These are phyloP conservation scores for Pseudoscleropodium purum DNA, from an alignment of 225 moss, liverwort and hornwort genomes.

Conservation along the genomic window DNA sequence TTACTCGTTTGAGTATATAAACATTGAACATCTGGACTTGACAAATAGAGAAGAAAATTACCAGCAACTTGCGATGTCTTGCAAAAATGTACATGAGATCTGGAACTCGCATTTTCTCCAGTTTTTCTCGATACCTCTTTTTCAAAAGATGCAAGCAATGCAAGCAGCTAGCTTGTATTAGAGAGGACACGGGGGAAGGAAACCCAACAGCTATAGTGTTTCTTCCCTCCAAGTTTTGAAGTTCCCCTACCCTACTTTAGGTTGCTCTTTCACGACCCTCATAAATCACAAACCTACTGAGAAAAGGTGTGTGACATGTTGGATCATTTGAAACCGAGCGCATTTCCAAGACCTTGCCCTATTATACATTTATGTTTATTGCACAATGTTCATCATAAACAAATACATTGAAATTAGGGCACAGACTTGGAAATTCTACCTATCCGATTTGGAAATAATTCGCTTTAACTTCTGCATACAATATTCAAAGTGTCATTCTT, in stretches of 20 bases:
- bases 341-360: not conserved
- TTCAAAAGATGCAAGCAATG: not conserved
- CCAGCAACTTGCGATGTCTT: not conserved
- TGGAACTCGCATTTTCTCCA: not conserved
- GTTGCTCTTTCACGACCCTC: not conserved
- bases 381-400: not conserved
- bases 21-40: no score
- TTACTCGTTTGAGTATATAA: not conserved
- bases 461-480: no score
- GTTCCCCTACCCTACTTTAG: not conserved
- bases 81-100: not conserved
- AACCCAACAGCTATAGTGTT: not conserved
- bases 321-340: no score
- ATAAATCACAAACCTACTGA: not conserved
- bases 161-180: not conserved
- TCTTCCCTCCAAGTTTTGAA: not conserved
- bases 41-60: not conserved
- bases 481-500: not conserved
- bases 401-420: not conserved
- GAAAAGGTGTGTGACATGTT: not conserved
- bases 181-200: not conserved
- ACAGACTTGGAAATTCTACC: not conserved
- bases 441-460: not conserved
- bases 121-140: not conserved
- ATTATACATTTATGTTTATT: not conserved